A percentile compares a stretch with the other conserved stretches of the same genome.
Conservation (phyloP, 108 stramenopile genomes). For the Nitzschia sp. region DNA sequence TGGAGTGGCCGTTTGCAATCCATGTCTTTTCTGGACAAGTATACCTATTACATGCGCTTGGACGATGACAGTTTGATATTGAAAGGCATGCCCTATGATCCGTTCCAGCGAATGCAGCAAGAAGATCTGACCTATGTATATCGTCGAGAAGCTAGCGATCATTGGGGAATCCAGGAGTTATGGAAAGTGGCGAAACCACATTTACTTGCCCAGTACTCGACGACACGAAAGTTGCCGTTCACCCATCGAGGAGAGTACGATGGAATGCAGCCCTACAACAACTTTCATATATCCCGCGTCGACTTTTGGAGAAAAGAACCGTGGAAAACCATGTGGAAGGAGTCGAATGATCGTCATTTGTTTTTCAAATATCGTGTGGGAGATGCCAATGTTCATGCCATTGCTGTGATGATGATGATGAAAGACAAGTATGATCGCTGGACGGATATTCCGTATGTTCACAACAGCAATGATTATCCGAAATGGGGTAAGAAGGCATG, state of each 20-base stretch:
- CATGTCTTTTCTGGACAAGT: conserved; percentile 25
- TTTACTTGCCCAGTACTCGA: background rate
- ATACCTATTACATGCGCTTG: conserved; percentile 27
- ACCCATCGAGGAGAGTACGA: background rate
- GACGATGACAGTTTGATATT: conserved; percentile 33
- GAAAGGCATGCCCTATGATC: conserved; percentile 17
- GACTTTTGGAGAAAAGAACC: conserved; percentile 21
- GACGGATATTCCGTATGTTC: conserved; percentile 28
- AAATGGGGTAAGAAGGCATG: conserved; percentile 14
- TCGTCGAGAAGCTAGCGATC: conserved; percentile 13
- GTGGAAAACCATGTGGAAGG: conserved; percentile 18
- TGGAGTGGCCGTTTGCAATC: conserved; percentile 35
- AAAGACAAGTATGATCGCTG: conserved; percentile 3
- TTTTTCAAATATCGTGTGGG: conserved; percentile 41
- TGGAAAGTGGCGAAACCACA: conserved; percentile 19
- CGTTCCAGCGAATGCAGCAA: conserved; percentile 22
- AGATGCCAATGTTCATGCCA: conserved; percentile 38
- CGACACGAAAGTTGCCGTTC: background rate
- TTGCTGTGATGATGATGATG: conserved; percentile 29
- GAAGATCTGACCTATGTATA: conserved; percentile 17
- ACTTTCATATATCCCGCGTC: conserved; percentile 31
- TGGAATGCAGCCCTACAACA: conserved; percentile 35
- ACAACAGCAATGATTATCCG: conserved; percentile 33
- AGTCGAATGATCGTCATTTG: conserved; percentile 10
- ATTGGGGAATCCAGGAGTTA: conserved; percentile 24